Conservation (phyloP, 164 flowering plant genomes). For the Cinnamomum chago region DNA sequence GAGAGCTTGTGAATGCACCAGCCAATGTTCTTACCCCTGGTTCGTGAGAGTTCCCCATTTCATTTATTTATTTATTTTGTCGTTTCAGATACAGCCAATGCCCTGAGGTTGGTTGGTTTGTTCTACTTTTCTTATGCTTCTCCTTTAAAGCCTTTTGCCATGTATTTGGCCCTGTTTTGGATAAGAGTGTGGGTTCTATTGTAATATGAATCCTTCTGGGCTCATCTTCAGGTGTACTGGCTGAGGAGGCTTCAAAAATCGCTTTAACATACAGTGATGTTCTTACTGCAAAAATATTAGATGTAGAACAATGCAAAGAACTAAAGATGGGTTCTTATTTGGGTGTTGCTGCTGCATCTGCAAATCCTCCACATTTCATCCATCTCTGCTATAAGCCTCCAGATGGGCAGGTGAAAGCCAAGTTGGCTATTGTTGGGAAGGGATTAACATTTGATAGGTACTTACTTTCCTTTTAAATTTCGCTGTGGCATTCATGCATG, state of each 20-base stretch:
- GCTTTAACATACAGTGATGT: conserved; percentile 76
- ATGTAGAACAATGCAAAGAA: conserved; percentile 79
- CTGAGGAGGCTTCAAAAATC: conserved; percentile 84
- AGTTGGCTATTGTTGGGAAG: conserved; percentile 86
- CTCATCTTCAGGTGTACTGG: conserved; percentile 54
- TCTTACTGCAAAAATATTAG: conserved; percentile 67
- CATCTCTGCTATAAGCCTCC: conserved; percentile 86
- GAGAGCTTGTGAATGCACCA: conserved; percentile 92
- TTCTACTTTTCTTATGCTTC: not conserved
- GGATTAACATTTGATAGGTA: conserved; percentile 99
- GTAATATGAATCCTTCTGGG: not conserved
- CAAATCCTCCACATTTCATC: conserved; percentile 87
- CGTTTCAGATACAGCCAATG: not conserved
- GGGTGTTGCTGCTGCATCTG: conserved; percentile 95
- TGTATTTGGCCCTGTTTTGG: not conserved
- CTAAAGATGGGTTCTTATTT: conserved; percentile 97
- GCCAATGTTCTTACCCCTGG: conserved; percentile 99
- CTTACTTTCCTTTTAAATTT: not conserved
- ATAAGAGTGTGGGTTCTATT: not conserved
- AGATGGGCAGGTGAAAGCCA: conserved; percentile 60
- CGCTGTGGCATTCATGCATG: not conserved
- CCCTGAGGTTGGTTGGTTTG: not conserved
- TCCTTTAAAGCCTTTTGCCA: not conserved
- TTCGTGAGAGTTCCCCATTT: conserved; percentile 21
- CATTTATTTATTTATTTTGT: not conserved